phyloP scores from a whole-genome alignment of 768 basidiomycete species.

The Xanthoconium stramineum region DNA sequence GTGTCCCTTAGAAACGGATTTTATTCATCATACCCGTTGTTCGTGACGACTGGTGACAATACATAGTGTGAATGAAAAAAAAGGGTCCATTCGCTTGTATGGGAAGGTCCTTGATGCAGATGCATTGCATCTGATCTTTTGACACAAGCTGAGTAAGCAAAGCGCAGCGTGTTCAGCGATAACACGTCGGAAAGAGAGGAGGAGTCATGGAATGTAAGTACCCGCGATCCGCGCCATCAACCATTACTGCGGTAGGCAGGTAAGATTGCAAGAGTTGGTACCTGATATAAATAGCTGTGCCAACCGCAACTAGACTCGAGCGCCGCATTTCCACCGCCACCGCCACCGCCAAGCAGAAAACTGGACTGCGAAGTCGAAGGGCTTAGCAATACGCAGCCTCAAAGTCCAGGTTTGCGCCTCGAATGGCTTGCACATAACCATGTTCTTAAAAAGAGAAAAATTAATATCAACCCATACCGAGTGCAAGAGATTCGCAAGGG shows the following conservation, averaged over 20 bases:
- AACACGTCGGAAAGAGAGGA: too few species aligned
- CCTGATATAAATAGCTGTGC: too few species aligned
- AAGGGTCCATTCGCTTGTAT: background rate
- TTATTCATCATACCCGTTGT: background rate
- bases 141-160: background rate
- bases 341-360: background rate
- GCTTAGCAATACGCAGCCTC: conserved; percentile 31
- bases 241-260: too few species aligned
- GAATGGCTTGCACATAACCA: conserved; percentile 57
- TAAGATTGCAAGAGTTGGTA: too few species aligned
- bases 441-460: conserved; percentile 41
- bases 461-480: background rate
- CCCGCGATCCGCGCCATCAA: too few species aligned
- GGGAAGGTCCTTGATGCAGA: too few species aligned
- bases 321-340: too few species aligned
- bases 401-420: conserved; percentile 41
- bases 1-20: background rate
- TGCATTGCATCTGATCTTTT: background rate
- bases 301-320: too few species aligned
- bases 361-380: background rate
- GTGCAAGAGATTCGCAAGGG: background rate
- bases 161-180: too few species aligned
- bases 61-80: too few species aligned
- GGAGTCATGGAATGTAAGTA: too few species aligned
- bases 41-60: background rate